Conservation (phyloP, 2,329 filamentous ascomycete genomes). For the Nemania serpens region DNA sequence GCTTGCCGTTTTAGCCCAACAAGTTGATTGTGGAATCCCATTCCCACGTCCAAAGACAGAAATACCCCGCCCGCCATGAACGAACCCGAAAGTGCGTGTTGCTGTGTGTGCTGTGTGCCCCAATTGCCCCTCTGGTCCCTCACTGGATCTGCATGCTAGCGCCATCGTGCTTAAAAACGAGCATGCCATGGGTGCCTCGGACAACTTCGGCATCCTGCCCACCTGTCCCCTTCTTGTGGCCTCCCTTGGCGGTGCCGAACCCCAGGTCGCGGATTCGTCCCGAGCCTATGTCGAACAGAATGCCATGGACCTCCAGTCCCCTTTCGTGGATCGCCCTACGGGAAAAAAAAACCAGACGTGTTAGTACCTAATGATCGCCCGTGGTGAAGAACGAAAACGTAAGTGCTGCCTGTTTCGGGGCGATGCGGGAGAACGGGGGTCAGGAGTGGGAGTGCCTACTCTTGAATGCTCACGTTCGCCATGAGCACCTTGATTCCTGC, state of each 20-base stretch:
- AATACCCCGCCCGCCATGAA: too few relatives aligned
- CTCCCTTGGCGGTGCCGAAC: constrained; percentile 44
- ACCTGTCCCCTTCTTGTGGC: constrained; percentile 3
- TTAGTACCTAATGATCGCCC: background rate
- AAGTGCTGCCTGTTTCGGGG: background rate
- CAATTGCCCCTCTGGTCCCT: background rate
- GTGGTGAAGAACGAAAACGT: background rate
- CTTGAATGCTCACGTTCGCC: constrained; percentile 1
- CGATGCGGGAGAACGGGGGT: background rate
- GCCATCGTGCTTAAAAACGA: constrained; percentile 52
- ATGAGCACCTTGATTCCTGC: constrained; percentile 66
- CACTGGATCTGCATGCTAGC: constrained; percentile 36
- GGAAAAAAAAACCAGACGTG: background rate
- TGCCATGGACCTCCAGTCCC: constrained; percentile 76
- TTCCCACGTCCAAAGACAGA: too few relatives aligned
- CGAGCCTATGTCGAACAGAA: constrained; percentile 67
- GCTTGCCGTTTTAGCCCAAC: too few relatives aligned
- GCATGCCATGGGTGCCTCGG: constrained; percentile 53
- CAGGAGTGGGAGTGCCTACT: background rate
- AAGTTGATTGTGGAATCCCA: too few relatives aligned
- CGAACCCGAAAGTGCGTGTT: too few relatives aligned
- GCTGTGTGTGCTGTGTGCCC: background rate
- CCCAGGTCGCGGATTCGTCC: constrained; percentile 57
- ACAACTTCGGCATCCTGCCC: constrained; percentile 44
- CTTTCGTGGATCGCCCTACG: constrained; percentile 65